Base-by-base conservation (phyloP, 352 stramenopile species). In the Globisporangium abappressorium region DNA sequence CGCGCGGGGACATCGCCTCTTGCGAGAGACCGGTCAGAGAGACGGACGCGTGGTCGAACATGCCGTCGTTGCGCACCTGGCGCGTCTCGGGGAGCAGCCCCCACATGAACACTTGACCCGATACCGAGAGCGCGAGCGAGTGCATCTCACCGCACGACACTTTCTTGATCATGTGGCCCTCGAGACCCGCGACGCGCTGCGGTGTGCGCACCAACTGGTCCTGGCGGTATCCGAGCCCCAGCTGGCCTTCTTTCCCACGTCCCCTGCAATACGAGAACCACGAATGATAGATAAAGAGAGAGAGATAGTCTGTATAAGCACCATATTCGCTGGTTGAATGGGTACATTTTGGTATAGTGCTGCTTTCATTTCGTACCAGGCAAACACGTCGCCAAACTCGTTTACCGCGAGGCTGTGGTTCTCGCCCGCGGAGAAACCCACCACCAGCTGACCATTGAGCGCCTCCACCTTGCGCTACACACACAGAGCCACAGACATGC, bases 371-470 rank as follows among this genome's bases (percentile, higher is more conserved):
- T 63, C 63, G 12, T 69, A 87, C 85, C 86, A 94, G 8, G 86
- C 77, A 60, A 92, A 92, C 12, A 94, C 83, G 8, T 93, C 84
- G 57, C 86, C 86, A 58, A 93, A 94, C 58, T 94, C 84, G 49
- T 89, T 94, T 9, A 93, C 79, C 2, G 81, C 84, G 9, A 94
- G 76, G 18, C 81, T 90, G 73, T 94, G 86, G 58, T 88, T 77
- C 61, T 87, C 86, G 22, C 86, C 86, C 0, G 82, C 86, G 1
- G 84, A 90, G 64, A 91, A 91, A 57, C 90, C 86, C 41, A 87
- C 81, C 53, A 94, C 74, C 53, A 85, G 82, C 33, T 92, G 70
- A 26, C 77, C 75, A 15, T 72, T 69, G 22, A 94, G 73, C 70
- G 81, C 72, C 3, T 82, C 71, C 51, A 94, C 71, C 49, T 80